Evolutionary conservation across 1,284 basidiomycete species (phyloP), one percentile per base, ranked within the genome.

Genomic region (Cutaneotrichosporon sp.): DNA sequence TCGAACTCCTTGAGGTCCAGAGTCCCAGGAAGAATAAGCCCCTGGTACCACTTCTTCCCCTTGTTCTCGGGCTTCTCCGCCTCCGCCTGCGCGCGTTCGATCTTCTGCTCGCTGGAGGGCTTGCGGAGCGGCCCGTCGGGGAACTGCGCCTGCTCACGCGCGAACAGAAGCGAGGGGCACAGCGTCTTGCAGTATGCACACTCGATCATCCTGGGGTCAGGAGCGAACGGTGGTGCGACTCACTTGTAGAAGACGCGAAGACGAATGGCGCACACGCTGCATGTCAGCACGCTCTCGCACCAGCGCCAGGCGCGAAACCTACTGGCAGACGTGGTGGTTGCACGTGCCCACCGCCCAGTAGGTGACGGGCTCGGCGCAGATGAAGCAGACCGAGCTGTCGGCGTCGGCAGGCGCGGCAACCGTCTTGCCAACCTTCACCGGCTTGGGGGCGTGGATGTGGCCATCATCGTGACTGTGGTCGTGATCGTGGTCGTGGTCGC

Each of bases 101-200:
- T 76, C 5, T 61, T 63, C 0, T 59, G 53, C 0, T 70, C 58
- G 11, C 64, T 87, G 85, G 43, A 78, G 65, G 34, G 87, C 83
- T 1, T 84, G 82, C 10, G 81, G 54, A 71, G 73, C 47, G 71
- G 82, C 72, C 86, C 91, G 0, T 86, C 84, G 16, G 85, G 80
- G 79, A 88, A 94, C 0, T 79, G 79, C 13, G 84, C 81, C 56
- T 89, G 86, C 1, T 90, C 89, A 6, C 81, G 79, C 0, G 92
- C 95, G 77, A 95, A 97, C 64, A 95, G 87, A 27, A 97, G 85
- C 1, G 85, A 84, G 1, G 85, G 83, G 79, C 94, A 90, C 4
- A 89, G 85, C 70, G 89, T 88, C 89, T 98, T 99, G 85, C 97
- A 99, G 77, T 97, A 97, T 2, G 95, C 93, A 78, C 95, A 99